Evolutionary conservation across 2,329 filamentous ascomycete species (phyloP).

Genomic region (Alternaria gaisen): DNA sequence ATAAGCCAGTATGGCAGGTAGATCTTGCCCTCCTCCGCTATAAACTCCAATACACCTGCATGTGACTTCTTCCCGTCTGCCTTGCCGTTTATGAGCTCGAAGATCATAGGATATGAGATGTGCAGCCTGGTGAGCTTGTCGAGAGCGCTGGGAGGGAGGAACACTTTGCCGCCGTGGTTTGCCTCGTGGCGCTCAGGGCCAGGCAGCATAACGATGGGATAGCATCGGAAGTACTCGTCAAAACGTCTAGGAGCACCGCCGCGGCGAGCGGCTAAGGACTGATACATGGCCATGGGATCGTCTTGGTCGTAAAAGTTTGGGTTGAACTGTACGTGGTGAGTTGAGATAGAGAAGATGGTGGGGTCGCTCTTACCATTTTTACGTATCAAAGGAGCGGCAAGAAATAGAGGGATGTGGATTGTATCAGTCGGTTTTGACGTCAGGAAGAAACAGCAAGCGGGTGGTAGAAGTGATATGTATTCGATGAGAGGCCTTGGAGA

Average conservation of each 20-base stretch:
- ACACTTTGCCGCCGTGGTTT: slow-evolving; percentile 97
- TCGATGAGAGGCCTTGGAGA: slow-evolving; percentile 1
- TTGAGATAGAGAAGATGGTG: slow-evolving; percentile 24
- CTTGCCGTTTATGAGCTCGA: slow-evolving; percentile 92
- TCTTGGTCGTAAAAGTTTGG: slow-evolving; percentile 62
- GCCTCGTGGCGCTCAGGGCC: slow-evolving; percentile 87
- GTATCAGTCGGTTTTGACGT: neutral
- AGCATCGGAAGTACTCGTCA: slow-evolving; percentile 98
- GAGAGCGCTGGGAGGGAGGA: slow-evolving; percentile 93
- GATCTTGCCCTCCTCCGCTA: slow-evolving; percentile 94
- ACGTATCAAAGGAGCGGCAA: neutral
- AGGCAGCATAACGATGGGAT: slow-evolving; percentile 92
- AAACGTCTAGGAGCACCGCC: slow-evolving; percentile 74
- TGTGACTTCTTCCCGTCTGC: slow-evolving; percentile 89
- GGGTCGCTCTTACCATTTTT: slow-evolving; percentile 46
- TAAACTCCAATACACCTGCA: slow-evolving; percentile 95
- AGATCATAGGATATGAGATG: slow-evolving; percentile 96
- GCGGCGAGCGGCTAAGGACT: slow-evolving; percentile 58
- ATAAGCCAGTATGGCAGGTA: slow-evolving; percentile 99
- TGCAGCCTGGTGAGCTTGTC: slow-evolving; percentile 96
- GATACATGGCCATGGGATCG: slow-evolving; percentile 63
- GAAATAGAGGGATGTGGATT: neutral
- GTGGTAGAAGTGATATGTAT: slow-evolving; percentile 18
- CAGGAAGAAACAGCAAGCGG: slow-evolving; percentile 27
- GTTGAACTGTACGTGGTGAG: slow-evolving; percentile 49